Evolutionary conservation across 768 basidiomycete species (phyloP), one percentile per base, ranked within the genome.

Genomic region (Saitozyma podzolica): DNA sequence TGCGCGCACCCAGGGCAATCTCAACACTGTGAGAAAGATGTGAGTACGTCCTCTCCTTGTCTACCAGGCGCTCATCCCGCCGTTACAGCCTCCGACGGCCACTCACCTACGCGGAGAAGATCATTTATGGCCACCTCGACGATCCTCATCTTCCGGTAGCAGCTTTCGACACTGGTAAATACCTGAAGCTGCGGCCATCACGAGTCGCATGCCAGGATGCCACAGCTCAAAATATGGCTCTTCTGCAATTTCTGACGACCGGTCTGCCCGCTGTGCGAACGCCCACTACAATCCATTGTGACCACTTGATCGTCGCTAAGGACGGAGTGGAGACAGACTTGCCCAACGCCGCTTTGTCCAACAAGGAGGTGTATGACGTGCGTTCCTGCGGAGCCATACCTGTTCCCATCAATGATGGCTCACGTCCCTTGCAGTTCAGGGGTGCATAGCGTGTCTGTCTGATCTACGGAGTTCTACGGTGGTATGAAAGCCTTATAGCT

Each of bases 191-290:
- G 50, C 88, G 95, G 68, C 95, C 95, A 47, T 81, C 81, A 80
- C 81, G 82, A 68, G 82, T 83, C 62, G 81, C 82, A 8, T 82
- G 82, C 74, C 82, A 82, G 69, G 82, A 82, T 75, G 81, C 81
- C 47, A 83, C 82, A 68, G 82, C 81, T 0, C 80, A 98, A 91
- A 66, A 97, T 91, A 99, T 99, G 95, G 96, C 96, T 19, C 86
- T 99, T 60, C 85, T 99, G 69, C 96, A 99, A 85, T 99, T 99
- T 86, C 98, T 99, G 95, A 97, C 95, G 56, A 92, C 96, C 16
- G 95, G 95, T 67, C 93, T 99, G 86, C 91, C 91, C 79, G 95
- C 92, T 50, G 91, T 91, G 47, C 94, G 94, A 50, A 94, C 97
- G 66, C 95, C 95, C 40, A 95, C 95, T 68, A 95, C 95, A 66